phyloP scores from a whole-genome alignment of 228 moss, liverwort and hornwort genomes.

The Sphagnum fallax region DNA sequence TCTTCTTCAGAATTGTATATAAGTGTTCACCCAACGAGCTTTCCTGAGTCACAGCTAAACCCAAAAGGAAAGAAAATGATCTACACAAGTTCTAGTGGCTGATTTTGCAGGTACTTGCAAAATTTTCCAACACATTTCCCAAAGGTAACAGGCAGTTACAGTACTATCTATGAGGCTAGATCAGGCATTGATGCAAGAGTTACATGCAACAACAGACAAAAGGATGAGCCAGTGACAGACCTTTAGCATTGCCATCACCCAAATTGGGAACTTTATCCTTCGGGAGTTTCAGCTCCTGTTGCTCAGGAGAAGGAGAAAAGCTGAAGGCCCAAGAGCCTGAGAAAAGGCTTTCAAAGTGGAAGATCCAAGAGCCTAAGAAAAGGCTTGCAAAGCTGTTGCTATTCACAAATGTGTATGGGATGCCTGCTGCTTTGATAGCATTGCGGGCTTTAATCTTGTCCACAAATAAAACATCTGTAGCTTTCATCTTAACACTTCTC shows the following conservation, averaged over 20 bases:
- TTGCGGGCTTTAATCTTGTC: slow-evolving; percentile 10
- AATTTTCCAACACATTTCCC: not conserved
- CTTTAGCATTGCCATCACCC: slow-evolving; percentile 32
- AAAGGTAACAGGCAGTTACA: not conserved
- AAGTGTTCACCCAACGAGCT: not conserved
- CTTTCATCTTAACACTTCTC: slow-evolving; percentile 6
- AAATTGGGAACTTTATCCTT: slow-evolving; percentile 22
- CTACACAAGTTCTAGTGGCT: not conserved
- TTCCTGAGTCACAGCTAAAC: not conserved
- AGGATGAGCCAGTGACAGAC: not conserved
- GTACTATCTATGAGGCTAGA: not conserved
- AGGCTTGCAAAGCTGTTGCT: slow-evolving; percentile 12
- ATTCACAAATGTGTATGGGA: slow-evolving; percentile 36
- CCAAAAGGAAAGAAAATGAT: too few relatives aligned
- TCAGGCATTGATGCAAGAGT: too few relatives aligned
- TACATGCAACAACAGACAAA: too few relatives aligned
- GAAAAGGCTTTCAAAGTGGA: not conserved
- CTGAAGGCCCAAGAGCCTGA: too few relatives aligned
- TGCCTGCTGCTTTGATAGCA: slow-evolving; percentile 18
- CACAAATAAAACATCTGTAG: not conserved
- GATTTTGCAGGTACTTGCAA: not conserved
- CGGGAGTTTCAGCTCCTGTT: slow-evolving; percentile 7
- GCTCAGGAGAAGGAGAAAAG: too few relatives aligned
- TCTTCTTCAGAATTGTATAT: slow-evolving; percentile 8
- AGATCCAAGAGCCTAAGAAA: slow-evolving; percentile 13